Evolutionary conservation across 352 stramenopile genomes (phyloP).

Genomic region (Albugo candida): DNA sequence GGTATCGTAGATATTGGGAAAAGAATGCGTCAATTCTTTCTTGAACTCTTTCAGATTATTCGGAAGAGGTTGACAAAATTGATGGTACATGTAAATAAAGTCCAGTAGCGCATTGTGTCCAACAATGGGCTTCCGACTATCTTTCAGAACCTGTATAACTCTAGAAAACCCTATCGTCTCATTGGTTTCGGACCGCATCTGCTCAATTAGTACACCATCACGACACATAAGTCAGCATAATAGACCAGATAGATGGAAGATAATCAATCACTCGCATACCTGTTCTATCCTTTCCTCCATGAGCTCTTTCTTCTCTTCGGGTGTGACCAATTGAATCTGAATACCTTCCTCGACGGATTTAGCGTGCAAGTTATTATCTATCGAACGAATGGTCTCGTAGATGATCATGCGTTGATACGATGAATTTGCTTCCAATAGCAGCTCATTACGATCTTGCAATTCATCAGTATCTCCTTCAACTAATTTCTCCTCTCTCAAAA

Average conservation of each 20-base stretch:
- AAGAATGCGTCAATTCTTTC: slow-evolving; percentile 34
- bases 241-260: neutral
- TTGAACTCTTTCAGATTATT: slow-evolving; percentile 52
- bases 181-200: slow-evolving; percentile 39
- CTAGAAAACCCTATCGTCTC: slow-evolving; percentile 54
- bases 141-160: slow-evolving; percentile 49
- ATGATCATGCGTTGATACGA: slow-evolving; percentile 60
- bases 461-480: neutral
- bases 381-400: slow-evolving; percentile 32
- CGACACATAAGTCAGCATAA: slow-evolving; percentile 3
- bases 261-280: neutral
- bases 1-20: slow-evolving; percentile 63
- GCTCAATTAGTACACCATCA: no score
- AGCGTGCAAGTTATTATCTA: slow-evolving; percentile 41
- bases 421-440: slow-evolving; percentile 33
- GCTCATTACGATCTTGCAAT: slow-evolving; percentile 28
- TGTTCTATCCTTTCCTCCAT: slow-evolving; percentile 15
- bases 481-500: no score
- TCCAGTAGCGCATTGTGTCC: slow-evolving; percentile 72
- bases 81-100: slow-evolving; percentile 69
- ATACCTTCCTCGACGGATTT: slow-evolving; percentile 22
- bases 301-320: slow-evolving; percentile 42
- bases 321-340: slow-evolving; percentile 35
- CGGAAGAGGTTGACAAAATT: slow-evolving; percentile 67
- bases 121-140: slow-evolving; percentile 54